A percentile compares a stretch with the other conserved stretches of the same genome.
phyloP scores from a whole-genome alignment of 2,329 filamentous ascomycete species.

The Purpureocillium takamizusanense region DNA sequence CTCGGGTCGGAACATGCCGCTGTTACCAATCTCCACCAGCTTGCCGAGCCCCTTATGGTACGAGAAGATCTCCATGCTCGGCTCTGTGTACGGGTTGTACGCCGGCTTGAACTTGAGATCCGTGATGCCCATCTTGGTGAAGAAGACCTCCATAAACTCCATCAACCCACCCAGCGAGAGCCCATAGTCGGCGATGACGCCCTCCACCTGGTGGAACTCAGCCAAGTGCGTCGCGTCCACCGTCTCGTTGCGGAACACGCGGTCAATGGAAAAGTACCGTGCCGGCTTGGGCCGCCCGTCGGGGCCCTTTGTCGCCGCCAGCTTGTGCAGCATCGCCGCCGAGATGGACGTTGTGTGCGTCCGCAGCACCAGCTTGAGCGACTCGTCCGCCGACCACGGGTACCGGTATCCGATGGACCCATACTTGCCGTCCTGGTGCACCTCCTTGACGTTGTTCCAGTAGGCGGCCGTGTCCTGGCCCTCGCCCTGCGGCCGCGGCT shows the following conservation, averaged over 20 bases:
- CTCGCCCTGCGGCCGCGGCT: constrained; percentile 45
- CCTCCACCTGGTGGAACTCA: constrained; percentile 98
- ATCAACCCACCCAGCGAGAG: constrained; percentile 88
- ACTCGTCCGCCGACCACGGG: constrained; percentile 83
- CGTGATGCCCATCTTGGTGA: constrained; percentile 85
- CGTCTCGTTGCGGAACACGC: constrained; percentile 95
- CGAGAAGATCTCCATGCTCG: constrained; percentile 96
- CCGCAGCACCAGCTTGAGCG: constrained; percentile 73
- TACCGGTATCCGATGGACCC: constrained; percentile 96
- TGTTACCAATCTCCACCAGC: constrained; percentile 96
- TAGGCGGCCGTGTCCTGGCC: constrained; percentile 70
- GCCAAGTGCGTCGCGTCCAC: constrained; percentile 95
- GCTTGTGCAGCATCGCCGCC: constrained; percentile 81
- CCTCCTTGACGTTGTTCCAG: constrained; percentile 77
- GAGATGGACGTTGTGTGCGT: constrained; percentile 95
- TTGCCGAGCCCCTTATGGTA: constrained; percentile 84
- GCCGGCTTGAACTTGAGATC: constrained; percentile 91
- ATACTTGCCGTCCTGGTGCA: constrained; percentile 86
- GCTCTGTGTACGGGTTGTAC: constrained; percentile 60
- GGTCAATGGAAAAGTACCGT: constrained; percentile 97
- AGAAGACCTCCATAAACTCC: constrained; percentile 91
- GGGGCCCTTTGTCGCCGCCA: constrained; percentile 73
- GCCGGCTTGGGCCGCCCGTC: constrained; percentile 57
- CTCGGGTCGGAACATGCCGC: constrained; percentile 96
- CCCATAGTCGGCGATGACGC: constrained; percentile 94